Percentiles rank a stretch among this genome's conserved stretches.
Evolutionary conservation across 805 yeast genomes (phyloP).

Genomic region (Kuraishia molischiana): DNA sequence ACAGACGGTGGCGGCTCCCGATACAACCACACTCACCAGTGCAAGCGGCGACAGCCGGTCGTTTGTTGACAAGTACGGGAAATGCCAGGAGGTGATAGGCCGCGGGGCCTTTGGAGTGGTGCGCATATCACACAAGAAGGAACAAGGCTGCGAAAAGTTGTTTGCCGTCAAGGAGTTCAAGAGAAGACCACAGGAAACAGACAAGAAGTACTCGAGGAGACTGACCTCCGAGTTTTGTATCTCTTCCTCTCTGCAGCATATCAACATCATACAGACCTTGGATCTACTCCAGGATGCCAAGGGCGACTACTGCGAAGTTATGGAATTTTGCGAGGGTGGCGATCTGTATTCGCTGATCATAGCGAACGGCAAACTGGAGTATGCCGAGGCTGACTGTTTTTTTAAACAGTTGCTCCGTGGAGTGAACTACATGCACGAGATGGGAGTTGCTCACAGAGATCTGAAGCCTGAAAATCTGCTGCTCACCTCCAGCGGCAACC

Average conservation of each 20-base stretch:
- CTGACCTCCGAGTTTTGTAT: conserved; percentile 79
- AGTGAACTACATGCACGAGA: conserved; percentile 78
- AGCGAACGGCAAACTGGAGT: conserved; percentile 70
- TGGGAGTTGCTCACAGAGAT: conserved; percentile 88
- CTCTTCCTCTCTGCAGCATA: conserved; percentile 67
- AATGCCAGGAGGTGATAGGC: conserved; percentile 92
- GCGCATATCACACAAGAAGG: conserved; percentile 70
- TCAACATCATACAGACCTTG: conserved; percentile 66
- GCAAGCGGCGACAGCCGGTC: conserved; percentile 31
- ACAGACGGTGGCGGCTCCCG: conserved; percentile 1
- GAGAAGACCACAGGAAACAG: conserved; percentile 48
- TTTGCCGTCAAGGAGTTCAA: conserved; percentile 88
- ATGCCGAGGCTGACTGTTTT: conserved; percentile 82
- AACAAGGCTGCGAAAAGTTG: conserved; percentile 29
- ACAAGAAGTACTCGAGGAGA: conserved; percentile 59
- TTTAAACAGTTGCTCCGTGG: conserved; percentile 81
- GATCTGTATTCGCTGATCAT: conserved; percentile 67
- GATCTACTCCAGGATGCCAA: conserved; percentile 76
- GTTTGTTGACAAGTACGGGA: conserved; percentile 83
- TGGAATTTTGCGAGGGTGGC: conserved; percentile 81
- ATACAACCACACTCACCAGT: background rate
- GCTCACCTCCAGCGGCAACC: conserved; percentile 57
- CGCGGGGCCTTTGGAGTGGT: conserved; percentile 93
- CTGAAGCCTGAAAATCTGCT: conserved; percentile 81
- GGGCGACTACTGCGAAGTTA: conserved; percentile 75